Evolutionary conservation across 345 rosid species (phyloP).

Genomic region (Citrus cavaleriei): DNA sequence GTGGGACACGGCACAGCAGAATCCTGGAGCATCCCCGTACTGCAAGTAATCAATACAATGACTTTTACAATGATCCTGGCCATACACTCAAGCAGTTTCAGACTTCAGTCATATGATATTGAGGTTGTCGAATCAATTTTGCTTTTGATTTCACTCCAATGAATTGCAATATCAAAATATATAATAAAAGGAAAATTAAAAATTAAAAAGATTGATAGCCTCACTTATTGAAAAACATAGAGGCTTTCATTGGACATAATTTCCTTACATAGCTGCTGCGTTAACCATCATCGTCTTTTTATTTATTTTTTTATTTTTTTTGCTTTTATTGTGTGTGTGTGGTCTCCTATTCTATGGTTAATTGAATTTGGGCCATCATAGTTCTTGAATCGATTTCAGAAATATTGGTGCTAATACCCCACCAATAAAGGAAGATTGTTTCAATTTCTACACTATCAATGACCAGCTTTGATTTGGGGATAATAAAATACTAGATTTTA

Average conservation of each 20-base stretch:
- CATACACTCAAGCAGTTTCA: conserved; percentile 11
- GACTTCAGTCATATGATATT: not conserved
- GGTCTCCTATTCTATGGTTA: not conserved
- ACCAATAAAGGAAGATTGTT: not conserved
- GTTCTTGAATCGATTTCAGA: not conserved
- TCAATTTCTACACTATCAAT: not conserved
- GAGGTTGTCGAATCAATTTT: not conserved
- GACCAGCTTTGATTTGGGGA: not conserved
- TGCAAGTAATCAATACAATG: conserved; percentile 29
- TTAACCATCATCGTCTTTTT: too few relatives aligned
- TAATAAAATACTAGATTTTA: not conserved
- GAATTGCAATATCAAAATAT: not conserved
- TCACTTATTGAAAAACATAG: not conserved
- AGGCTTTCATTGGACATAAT: not conserved
- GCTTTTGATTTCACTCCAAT: not conserved
- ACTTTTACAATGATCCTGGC: conserved; percentile 23
- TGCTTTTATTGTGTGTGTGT: not conserved
- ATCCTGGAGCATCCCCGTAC: conserved; percentile 30
- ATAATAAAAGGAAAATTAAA: too few relatives aligned
- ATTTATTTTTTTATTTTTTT: too few relatives aligned
- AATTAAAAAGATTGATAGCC: not conserved
- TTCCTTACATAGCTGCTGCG: not conserved
- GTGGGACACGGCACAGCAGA: conserved; percentile 23
- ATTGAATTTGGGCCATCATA: not conserved
- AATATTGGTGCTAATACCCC: not conserved